Conservation (phyloP, 2,329 filamentous ascomycete species). For the Chaetomium sp. region DNA sequence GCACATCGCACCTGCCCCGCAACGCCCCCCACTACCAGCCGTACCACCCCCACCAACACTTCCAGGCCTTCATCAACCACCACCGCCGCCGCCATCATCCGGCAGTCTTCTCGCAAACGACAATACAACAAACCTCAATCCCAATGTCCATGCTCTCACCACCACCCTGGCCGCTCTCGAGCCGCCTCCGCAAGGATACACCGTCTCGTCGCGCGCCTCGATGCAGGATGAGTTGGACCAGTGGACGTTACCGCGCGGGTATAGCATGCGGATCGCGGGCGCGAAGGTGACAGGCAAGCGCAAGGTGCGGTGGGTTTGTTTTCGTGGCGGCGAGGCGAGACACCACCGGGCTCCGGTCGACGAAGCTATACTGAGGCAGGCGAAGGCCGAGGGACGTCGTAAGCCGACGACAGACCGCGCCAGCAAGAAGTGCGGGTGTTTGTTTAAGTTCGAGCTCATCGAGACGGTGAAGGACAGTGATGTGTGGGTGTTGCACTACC, state of each 20-base stretch:
- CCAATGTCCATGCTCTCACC: background rate
- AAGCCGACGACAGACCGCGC: constrained; percentile 31
- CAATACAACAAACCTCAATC: constrained; percentile 16
- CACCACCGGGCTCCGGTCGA: constrained; percentile 25
- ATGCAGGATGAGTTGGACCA: constrained; percentile 33
- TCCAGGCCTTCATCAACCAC: background rate
- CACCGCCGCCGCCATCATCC: background rate
- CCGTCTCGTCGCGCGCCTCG: constrained; percentile 28
- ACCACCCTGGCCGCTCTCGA: constrained; percentile 23
- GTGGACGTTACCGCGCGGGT: constrained; percentile 32
- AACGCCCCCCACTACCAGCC: background rate
- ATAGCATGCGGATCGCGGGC: constrained; percentile 35
- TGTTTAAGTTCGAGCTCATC: constrained; percentile 33
- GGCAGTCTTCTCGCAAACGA: background rate
- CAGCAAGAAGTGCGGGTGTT: constrained; percentile 33
- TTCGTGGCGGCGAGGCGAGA: constrained; percentile 32
- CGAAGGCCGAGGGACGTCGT: constrained; percentile 27
- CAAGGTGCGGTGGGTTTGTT: constrained; percentile 35
- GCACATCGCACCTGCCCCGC: constrained; percentile 2
- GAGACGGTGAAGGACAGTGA: constrained; percentile 30
- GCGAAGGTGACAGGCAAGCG: constrained; percentile 32
- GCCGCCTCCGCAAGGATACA: constrained; percentile 30
- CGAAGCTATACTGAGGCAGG: constrained; percentile 21
- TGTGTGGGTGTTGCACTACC: constrained; percentile 34
- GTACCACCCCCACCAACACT: background rate